Conservation (phyloP, 441 rosid species). For the Euphorbia schlechtendalii region DNA sequence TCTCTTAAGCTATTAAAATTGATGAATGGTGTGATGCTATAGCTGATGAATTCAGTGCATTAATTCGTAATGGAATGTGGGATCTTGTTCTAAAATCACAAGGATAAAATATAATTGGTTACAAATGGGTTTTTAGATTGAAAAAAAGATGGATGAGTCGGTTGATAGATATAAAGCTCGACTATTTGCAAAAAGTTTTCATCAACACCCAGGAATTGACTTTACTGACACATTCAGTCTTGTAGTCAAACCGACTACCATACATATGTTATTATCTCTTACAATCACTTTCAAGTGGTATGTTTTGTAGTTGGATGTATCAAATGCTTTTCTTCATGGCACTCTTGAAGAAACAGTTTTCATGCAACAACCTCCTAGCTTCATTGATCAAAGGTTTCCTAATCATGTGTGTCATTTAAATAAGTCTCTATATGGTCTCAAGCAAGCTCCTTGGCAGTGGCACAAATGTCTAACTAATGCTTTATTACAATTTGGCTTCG, state of each 20-base stretch:
- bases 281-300: background rate
- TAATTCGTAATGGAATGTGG: background rate
- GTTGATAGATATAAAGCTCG: background rate
- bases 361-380: background rate
- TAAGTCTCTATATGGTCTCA: background rate
- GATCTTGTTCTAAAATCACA: background rate
- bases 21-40: background rate
- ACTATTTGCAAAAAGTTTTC: background rate
- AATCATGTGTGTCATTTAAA: background rate
- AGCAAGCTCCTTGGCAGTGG: background rate
- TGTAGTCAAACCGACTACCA: background rate
- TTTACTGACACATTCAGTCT: background rate
- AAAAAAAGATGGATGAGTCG: background rate
- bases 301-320: background rate
- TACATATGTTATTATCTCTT: background rate
- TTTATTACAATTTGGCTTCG: background rate
- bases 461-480: background rate
- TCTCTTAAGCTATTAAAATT: background rate
- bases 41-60: background rate
- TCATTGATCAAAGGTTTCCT: background rate
- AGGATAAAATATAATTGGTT: background rate
- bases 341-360: background rate
- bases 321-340: background rate
- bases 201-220: background rate
- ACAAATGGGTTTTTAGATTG: background rate